phyloP scores from a whole-genome alignment of 176 grass and related monocot species.

The Thinopyrum elongatum region DNA sequence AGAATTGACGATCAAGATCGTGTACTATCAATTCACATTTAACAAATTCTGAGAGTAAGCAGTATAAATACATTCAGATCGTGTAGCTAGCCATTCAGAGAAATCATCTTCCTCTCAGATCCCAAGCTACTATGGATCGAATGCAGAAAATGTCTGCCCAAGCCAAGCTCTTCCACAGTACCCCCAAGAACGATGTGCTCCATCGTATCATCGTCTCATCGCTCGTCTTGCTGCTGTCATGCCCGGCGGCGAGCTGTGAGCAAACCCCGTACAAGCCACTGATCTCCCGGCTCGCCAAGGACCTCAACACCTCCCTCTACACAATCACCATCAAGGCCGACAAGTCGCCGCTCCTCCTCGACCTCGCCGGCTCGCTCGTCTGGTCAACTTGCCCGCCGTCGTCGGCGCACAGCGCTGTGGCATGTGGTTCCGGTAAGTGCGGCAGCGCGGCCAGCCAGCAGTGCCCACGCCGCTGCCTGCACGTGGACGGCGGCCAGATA shows the following conservation, averaged over 20 bases:
- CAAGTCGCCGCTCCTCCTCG: constrained; percentile 20
- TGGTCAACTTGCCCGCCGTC: constrained; percentile 24
- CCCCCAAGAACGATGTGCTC: not conserved
- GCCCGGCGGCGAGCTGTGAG: not conserved
- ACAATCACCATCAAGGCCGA: constrained; percentile 2
- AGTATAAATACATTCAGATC: not conserved
- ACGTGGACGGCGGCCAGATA: constrained; percentile 24
- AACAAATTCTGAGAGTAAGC: not conserved
- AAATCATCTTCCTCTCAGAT: not conserved
- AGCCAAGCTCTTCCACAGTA: not conserved
- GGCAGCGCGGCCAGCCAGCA: not conserved
- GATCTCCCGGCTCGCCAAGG: constrained; percentile 7
- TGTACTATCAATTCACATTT: not conserved
- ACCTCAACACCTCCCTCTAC: constrained; percentile 9
- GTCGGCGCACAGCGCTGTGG: not conserved
- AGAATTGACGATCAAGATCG: not conserved
- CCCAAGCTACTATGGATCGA: not conserved
- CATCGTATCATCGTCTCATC: not conserved
- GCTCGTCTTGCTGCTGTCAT: not conserved
- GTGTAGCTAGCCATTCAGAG: not conserved
- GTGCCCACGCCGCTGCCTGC: not conserved
- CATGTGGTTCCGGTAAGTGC: not conserved
- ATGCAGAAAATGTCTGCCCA: not conserved
- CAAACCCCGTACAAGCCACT: not conserved
- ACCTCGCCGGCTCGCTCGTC: constrained; percentile 32